Evolutionary conservation across 2,329 filamentous ascomycete genomes (phyloP), one percentile per base, ranked within the genome.

Genomic region (Dactylellina drechsleri): DNA sequence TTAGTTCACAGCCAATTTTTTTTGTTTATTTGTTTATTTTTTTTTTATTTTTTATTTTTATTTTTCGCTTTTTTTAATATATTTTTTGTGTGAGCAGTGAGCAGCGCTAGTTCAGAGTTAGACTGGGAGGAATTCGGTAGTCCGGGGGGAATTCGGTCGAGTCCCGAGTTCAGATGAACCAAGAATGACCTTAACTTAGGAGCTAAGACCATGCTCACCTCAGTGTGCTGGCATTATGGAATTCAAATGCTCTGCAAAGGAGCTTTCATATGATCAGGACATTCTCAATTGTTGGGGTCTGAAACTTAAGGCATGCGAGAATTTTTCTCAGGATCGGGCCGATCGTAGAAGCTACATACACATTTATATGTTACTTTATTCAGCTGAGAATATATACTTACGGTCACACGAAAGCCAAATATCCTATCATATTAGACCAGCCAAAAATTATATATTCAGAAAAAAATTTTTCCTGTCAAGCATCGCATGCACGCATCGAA

Each of bases 401-500:
- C 36, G 18, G 59, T 67, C 64, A 18, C 53, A 60, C 57, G 18
- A 56, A 28, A 36, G 31, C 31, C 31, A 36, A 36, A 2, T 36
- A 5, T 36, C 31, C 5, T 36, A 36, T 41, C 6, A 18, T 16
- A 18, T 18, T 47, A n/a, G 43, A 18, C 6, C n/a, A 16, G 8
- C 8, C 5, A 8, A 47, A 18, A 47, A 47, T 36, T 36, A 18
- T 4, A 52, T 3, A 20, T 52, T 52, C 47, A 52, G 6, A 12
- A 52, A 40, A 56, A 56, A 10, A 41, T 43, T 47, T 49, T 41
- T 61, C 36, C 41, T 52, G 47, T 52, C 47, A 23, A 62, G 57
- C 71, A 75, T 75, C 71, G 71, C 56, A 74, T 74, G 58, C 50
- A 45, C 71, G 52, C 71, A 75, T 75, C 71, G 58, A 75, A 75